These are phyloP conservation scores for Mucor saturninus DNA, from an alignment of 371 early-diverging fungal genomes.

Conservation along the genomic window DNA sequence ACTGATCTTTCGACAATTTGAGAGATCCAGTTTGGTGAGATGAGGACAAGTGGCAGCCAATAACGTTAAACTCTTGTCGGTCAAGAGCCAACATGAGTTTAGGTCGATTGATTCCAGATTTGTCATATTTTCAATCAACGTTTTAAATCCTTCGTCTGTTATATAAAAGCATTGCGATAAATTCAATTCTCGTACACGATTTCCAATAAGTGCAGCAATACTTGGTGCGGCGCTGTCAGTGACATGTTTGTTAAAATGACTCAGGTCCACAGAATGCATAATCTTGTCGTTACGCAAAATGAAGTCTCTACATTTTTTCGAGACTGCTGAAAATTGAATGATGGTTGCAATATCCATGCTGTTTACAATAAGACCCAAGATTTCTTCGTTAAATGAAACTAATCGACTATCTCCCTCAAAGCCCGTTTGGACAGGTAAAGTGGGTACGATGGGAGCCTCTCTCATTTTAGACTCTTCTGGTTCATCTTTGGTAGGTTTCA, in stretches of 20 bases:
- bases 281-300: slow-evolving; percentile 35
- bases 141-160: slow-evolving; percentile 53
- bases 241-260: slow-evolving; percentile 45
- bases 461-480: slow-evolving; percentile 8
- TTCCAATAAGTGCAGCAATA: slow-evolving; percentile 22
- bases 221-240: slow-evolving; percentile 36
- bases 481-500: slow-evolving; percentile 17
- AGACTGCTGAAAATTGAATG: slow-evolving; percentile 27
- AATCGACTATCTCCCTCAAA: slow-evolving; percentile 11
- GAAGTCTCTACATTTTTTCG: slow-evolving; percentile 35
- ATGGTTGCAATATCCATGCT: slow-evolving; percentile 37
- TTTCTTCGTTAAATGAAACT: slow-evolving; percentile 16
- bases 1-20: slow-evolving; percentile 83
- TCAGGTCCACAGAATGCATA: slow-evolving; percentile 46
- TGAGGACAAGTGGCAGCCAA: slow-evolving; percentile 48
- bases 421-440: not conserved
- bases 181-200: slow-evolving; percentile 28
- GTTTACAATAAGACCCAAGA: slow-evolving; percentile 27
- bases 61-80: slow-evolving; percentile 62
- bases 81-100: slow-evolving; percentile 81
- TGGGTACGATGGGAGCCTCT: not conserved
- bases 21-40: slow-evolving; percentile 63
- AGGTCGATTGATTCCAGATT: slow-evolving; percentile 61
- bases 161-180: slow-evolving; percentile 56
- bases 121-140: slow-evolving; percentile 38